Percentiles rank a stretch among this genome's conserved stretches.
Conservation (phyloP, 805 yeast genomes). For the Cyberlindnera petersonii region DNA sequence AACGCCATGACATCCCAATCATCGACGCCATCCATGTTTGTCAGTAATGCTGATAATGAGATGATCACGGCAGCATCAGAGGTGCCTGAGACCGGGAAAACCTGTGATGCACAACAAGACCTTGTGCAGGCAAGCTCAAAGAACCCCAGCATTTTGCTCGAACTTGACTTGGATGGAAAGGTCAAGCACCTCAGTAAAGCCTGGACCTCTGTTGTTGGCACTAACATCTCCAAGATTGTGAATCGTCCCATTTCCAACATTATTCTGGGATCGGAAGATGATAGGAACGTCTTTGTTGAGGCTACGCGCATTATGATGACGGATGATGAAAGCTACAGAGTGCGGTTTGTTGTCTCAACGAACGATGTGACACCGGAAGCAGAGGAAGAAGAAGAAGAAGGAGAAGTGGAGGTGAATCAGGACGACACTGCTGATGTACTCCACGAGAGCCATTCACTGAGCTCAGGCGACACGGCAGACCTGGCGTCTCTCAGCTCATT, state of each 20-base stretch:
- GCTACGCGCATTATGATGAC: constrained; percentile 67
- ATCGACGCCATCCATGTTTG: constrained; percentile 7
- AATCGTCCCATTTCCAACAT: constrained; percentile 55
- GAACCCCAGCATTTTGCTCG: constrained; percentile 77
- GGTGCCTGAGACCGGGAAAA: not conserved
- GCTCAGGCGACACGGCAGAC: constrained; percentile 17
- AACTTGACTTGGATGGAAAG: constrained; percentile 73
- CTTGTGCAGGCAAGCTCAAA: constrained; percentile 59
- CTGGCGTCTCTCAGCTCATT: constrained; percentile 33
- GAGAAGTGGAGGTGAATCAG: constrained; percentile 1
- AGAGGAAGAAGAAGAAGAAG: constrained; percentile 17
- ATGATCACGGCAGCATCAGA: not conserved
- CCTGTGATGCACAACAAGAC: constrained; percentile 38
- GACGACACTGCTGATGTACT: constrained; percentile 12
- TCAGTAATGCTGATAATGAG: constrained; percentile 8
- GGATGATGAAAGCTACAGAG: constrained; percentile 76
- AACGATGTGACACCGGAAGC: constrained; percentile 29
- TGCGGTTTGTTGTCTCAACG: constrained; percentile 57
- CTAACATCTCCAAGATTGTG: constrained; percentile 50
- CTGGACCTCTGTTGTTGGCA: constrained; percentile 80
- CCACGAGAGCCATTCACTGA: constrained; percentile 12
- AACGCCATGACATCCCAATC: constrained; percentile 7
- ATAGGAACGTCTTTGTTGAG: constrained; percentile 60
- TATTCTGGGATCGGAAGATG: constrained; percentile 62
- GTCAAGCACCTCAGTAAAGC: constrained; percentile 70